These are phyloP conservation scores for Backusella tarrabulga DNA, from an alignment of 192 early-diverging fungal species.

Conservation along the genomic window DNA sequence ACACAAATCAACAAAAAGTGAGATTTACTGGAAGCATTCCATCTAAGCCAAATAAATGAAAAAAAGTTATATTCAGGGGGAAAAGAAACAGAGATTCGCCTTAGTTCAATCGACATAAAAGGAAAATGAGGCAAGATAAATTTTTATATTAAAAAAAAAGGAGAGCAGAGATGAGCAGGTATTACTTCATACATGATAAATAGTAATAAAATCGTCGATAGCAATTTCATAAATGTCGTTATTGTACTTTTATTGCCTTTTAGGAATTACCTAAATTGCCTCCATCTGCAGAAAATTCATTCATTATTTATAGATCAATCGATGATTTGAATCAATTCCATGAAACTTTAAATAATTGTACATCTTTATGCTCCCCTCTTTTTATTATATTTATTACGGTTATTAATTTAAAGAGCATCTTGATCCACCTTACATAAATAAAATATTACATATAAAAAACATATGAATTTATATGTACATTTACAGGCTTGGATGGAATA, in stretches of 20 bases:
- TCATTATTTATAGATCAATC: neutral
- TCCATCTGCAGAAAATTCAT: neutral
- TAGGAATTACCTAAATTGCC: neutral
- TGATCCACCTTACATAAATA: neutral
- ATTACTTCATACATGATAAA: neutral
- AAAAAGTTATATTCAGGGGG: slow-evolving; percentile 1
- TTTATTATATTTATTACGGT: neutral
- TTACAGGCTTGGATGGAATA: neutral
- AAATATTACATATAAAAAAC: neutral
- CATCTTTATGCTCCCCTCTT: neutral
- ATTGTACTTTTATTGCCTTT: neutral
- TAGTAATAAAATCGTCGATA: neutral
- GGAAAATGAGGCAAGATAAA: neutral
- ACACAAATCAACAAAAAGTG: neutral
- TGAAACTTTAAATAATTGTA: neutral
- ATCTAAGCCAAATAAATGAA: neutral
- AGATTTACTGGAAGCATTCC: neutral
- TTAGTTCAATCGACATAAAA: neutral
- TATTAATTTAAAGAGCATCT: neutral
- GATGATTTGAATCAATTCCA: neutral
- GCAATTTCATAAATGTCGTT: neutral
- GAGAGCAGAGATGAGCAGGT: neutral
- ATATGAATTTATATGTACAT: neutral
- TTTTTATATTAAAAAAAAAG: neutral
- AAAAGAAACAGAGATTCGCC: neutral